A percentile compares a stretch with the other conserved stretches of the same genome.
phyloP scores from a whole-genome alignment of 2,329 filamentous ascomycete species.

The Fusarium abutilonis region DNA sequence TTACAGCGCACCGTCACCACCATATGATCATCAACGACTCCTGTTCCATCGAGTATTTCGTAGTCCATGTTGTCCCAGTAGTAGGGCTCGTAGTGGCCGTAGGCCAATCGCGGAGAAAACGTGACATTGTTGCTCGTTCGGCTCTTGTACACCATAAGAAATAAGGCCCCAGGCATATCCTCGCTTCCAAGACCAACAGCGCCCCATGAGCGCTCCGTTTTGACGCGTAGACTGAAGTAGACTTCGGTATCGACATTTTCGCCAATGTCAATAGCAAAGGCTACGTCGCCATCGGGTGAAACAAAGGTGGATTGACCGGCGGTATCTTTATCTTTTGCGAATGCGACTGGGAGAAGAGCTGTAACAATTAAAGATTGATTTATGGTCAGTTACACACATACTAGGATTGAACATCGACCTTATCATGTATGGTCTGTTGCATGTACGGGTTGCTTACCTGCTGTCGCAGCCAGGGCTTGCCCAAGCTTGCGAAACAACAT shows the following conservation, averaged over 20 bases:
- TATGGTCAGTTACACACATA: conserved; percentile 1
- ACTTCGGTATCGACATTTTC: conserved; percentile 58
- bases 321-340: conserved; percentile 45
- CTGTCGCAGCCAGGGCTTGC: conserved; percentile 45
- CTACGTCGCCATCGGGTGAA: conserved; percentile 54
- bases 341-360: conserved; percentile 41
- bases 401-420: neutral
- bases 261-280: conserved; percentile 63
- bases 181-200: conserved; percentile 64
- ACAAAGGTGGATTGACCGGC: conserved; percentile 56
- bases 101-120: conserved; percentile 63
- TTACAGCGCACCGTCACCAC: conserved; percentile 63
- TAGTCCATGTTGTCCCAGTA: conserved; percentile 57
- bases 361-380: neutral
- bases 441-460: conserved; percentile 37
- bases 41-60: conserved; percentile 58
- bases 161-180: conserved; percentile 62
- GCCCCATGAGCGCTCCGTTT: conserved; percentile 59
- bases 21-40: conserved; percentile 57
- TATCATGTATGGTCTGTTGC: no score
- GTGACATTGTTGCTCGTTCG: conserved; percentile 60
- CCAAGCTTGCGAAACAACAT: conserved; percentile 48
- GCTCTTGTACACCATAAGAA: conserved; percentile 65
- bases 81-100: conserved; percentile 63
- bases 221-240: conserved; percentile 64